Conservation (phyloP, 768 basidiomycete species). For the Suillus bovinus region DNA sequence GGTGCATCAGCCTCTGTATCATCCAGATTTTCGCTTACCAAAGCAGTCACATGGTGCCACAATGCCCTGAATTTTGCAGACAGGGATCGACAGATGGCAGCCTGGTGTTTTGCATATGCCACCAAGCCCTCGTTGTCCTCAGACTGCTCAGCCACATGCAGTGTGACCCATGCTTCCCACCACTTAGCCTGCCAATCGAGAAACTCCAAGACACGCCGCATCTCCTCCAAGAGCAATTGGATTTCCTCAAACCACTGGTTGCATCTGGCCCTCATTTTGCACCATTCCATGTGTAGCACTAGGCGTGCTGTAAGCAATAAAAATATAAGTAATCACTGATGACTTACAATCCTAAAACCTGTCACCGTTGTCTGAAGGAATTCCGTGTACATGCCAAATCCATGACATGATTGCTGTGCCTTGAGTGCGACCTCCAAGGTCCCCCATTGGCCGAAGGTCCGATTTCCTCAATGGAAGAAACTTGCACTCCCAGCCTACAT, state of each 20-base stretch:
- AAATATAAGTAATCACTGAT: not conserved
- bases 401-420: not conserved
- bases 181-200: slow-evolving; percentile 13
- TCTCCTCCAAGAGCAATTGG: slow-evolving; percentile 18
- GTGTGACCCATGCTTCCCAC: slow-evolving; percentile 11
- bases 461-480: not conserved
- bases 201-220: slow-evolving; percentile 15
- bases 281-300: slow-evolving; percentile 6
- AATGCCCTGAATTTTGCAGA: not conserved
- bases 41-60: not conserved
- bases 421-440: not conserved
- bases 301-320: not conserved
- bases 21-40: not conserved
- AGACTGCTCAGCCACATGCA: not conserved
- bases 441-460: not conserved
- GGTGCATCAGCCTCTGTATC: not conserved
- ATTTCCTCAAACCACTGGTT: slow-evolving; percentile 19
- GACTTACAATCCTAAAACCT: not conserved
- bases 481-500: not conserved
- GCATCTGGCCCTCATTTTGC: slow-evolving; percentile 15
- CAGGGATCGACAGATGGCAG: not conserved
- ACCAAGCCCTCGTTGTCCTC: slow-evolving; percentile 3
- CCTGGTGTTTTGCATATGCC: slow-evolving; percentile 11
- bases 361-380: not conserved
- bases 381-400: not conserved